Conservation (phyloP, 2,329 filamentous ascomycete species). For the Aschersonia sp. region DNA sequence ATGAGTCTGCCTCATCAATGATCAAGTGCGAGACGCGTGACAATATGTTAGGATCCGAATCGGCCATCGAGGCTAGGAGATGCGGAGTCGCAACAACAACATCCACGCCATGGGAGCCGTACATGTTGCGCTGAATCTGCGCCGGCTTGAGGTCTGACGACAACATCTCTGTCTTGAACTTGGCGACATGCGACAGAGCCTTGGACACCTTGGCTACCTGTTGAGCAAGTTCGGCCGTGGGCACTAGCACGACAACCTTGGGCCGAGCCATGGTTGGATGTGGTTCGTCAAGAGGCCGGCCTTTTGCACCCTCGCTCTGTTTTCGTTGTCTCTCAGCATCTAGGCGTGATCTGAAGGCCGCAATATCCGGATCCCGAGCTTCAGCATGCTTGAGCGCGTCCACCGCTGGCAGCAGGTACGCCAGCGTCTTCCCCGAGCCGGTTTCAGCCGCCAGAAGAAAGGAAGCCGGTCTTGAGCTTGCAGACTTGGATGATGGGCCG, state of each 20-base stretch:
- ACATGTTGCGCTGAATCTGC: slow-evolving; percentile 74
- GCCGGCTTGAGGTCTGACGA: slow-evolving; percentile 63
- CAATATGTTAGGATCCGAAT: slow-evolving; percentile 81
- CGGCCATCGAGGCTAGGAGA: slow-evolving; percentile 73
- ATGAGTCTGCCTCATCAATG: slow-evolving; percentile 89
- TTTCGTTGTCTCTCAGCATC: slow-evolving; percentile 44
- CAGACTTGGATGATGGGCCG: slow-evolving; percentile 8
- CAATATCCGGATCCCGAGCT: slow-evolving; percentile 40
- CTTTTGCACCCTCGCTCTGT: slow-evolving; percentile 35
- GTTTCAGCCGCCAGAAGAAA: slow-evolving; percentile 91
- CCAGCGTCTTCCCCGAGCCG: slow-evolving; percentile 90
- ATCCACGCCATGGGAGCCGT: slow-evolving; percentile 69
- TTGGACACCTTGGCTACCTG: slow-evolving; percentile 79
- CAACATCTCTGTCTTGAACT: slow-evolving; percentile 73
- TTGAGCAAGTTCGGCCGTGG: slow-evolving; percentile 79
- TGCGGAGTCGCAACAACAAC: slow-evolving; percentile 81
- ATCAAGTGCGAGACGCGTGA: slow-evolving; percentile 83
- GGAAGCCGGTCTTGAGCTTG: slow-evolving; percentile 25
- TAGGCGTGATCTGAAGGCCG: slow-evolving; percentile 39
- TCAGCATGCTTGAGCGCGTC: slow-evolving; percentile 75
- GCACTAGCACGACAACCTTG: slow-evolving; percentile 73
- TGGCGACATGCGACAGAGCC: slow-evolving; percentile 67
- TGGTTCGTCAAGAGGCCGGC: slow-evolving; percentile 53
- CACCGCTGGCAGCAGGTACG: slow-evolving; percentile 75
- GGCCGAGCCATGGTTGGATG: slow-evolving; percentile 67